Evolutionary conservation across 768 basidiomycete genomes (phyloP).

Genomic region (Lanmaoa pseudosensibilis): DNA sequence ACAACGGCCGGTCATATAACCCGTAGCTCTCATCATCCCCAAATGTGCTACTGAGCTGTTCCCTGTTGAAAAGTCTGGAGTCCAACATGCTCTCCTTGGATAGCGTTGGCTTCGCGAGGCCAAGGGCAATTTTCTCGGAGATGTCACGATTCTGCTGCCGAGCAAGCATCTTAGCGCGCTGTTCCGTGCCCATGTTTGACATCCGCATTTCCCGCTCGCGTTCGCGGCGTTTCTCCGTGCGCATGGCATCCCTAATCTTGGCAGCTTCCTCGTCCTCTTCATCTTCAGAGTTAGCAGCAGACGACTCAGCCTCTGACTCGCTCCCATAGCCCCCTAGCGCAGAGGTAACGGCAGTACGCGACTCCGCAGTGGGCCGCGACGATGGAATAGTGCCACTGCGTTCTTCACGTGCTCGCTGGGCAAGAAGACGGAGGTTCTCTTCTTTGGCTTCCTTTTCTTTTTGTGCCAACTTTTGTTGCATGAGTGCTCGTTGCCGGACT

Average conservation of each 20-base stretch:
- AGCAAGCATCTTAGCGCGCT: slow-evolving; percentile 92
- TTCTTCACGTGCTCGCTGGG: slow-evolving; percentile 94
- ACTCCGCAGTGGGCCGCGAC: slow-evolving; percentile 64
- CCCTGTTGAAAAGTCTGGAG: slow-evolving; percentile 96
- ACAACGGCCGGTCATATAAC: slow-evolving; percentile 91
- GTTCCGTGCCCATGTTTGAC: slow-evolving; percentile 98
- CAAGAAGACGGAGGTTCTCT: slow-evolving; percentile 90
- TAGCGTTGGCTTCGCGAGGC: slow-evolving; percentile 92
- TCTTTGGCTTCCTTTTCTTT: slow-evolving; percentile 97
- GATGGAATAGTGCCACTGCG: slow-evolving; percentile 72
- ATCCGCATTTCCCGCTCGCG: slow-evolving; percentile 97
- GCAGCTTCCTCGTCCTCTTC: slow-evolving; percentile 80
- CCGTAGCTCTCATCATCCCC: slow-evolving; percentile 94
- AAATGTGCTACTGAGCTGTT: slow-evolving; percentile 77
- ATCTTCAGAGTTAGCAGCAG: slow-evolving; percentile 53
- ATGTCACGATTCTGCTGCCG: slow-evolving; percentile 98
- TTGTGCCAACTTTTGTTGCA: slow-evolving; percentile 98
- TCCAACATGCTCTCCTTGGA: slow-evolving; percentile 98
- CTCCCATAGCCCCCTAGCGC: slow-evolving; percentile 86
- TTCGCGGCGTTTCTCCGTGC: slow-evolving; percentile 88
- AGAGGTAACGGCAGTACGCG: slow-evolving; percentile 69
- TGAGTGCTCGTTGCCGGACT: slow-evolving; percentile 91
- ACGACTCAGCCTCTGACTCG: slow-evolving; percentile 56
- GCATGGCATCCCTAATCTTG: slow-evolving; percentile 85
- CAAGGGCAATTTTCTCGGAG: slow-evolving; percentile 97